Conservation (phyloP, 345 rosid genomes). For the Durio zibethinus region DNA sequence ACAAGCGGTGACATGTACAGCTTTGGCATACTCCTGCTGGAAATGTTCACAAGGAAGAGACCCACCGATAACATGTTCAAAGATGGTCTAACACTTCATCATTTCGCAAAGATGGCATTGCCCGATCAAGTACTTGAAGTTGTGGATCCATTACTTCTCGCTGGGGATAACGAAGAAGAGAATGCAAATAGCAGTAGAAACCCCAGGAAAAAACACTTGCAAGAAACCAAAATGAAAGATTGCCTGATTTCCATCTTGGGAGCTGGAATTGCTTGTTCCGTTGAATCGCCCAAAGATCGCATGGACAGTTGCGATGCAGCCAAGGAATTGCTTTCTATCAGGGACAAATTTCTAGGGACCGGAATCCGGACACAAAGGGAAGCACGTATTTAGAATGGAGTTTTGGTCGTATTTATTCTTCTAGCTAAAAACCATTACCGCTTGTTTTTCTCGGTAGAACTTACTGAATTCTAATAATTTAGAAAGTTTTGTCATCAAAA, state of each 20-base stretch:
- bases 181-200: neutral
- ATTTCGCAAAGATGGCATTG: constrained; percentile 20
- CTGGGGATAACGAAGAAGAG: neutral
- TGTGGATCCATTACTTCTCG: constrained; percentile 10
- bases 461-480: no score
- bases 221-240: neutral
- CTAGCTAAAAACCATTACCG: no score
- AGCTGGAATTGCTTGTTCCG: constrained; percentile 29
- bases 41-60: constrained; percentile 36
- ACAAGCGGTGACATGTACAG: constrained; percentile 37
- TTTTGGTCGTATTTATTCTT: neutral
- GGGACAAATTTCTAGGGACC: neutral
- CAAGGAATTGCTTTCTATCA: constrained; percentile 23
- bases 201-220: neutral
- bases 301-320: no score
- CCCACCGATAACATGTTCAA: constrained; percentile 27
- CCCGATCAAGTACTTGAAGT: constrained; percentile 8
- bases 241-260: constrained; percentile 21
- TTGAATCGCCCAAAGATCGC: constrained; percentile 18
- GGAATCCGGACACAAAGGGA: neutral
- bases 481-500: no score
- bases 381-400: neutral
- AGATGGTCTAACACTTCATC: constrained; percentile 26
- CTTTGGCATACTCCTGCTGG: constrained; percentile 27
- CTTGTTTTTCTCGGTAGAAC: no score